Percentiles rank a stretch among this genome's conserved stretches.
phyloP scores from a whole-genome alignment of 352 stramenopile genomes.

The Phytopythium litorale region DNA sequence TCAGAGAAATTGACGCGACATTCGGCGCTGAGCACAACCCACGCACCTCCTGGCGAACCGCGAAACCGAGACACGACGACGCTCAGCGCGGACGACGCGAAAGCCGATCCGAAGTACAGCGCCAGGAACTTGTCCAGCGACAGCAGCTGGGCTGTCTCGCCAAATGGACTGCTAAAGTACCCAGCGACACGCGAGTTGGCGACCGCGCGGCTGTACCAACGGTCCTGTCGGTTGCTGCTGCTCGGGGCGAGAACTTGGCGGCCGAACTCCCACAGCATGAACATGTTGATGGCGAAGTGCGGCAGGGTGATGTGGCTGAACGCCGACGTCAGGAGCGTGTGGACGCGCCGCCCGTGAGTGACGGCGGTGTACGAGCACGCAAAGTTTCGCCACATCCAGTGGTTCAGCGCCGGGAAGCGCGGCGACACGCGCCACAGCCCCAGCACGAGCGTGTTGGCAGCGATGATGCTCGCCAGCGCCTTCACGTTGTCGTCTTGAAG shows the following conservation, averaged over 20 bases:
- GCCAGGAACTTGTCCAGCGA: slow-evolving; percentile 60
- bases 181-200: slow-evolving; percentile 44
- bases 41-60: slow-evolving; percentile 45
- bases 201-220: slow-evolving; percentile 52
- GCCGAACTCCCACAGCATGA: slow-evolving; percentile 87
- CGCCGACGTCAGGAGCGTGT: slow-evolving; percentile 73
- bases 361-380: slow-evolving; percentile 79
- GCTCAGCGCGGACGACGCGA: slow-evolving; percentile 68
- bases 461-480: slow-evolving; percentile 58
- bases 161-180: slow-evolving; percentile 17
- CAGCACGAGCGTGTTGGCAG: slow-evolving; percentile 63
- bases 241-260: slow-evolving; percentile 52
- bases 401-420: slow-evolving; percentile 33
- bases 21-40: background rate
- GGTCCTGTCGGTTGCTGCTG: slow-evolving; percentile 24
- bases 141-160: slow-evolving; percentile 28
- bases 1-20: background rate
- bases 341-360: slow-evolving; percentile 51
- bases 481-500: slow-evolving; percentile 63
- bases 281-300: slow-evolving; percentile 87
- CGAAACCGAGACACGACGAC: slow-evolving; percentile 61
- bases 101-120: slow-evolving; percentile 67
- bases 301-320: slow-evolving; percentile 84
- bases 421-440: slow-evolving; percentile 72
- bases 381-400: slow-evolving; percentile 83